These are phyloP conservation scores for Exophiala phaeomuriformis DNA, from an alignment of 2,329 filamentous ascomycete genomes.

Conservation along the genomic window DNA sequence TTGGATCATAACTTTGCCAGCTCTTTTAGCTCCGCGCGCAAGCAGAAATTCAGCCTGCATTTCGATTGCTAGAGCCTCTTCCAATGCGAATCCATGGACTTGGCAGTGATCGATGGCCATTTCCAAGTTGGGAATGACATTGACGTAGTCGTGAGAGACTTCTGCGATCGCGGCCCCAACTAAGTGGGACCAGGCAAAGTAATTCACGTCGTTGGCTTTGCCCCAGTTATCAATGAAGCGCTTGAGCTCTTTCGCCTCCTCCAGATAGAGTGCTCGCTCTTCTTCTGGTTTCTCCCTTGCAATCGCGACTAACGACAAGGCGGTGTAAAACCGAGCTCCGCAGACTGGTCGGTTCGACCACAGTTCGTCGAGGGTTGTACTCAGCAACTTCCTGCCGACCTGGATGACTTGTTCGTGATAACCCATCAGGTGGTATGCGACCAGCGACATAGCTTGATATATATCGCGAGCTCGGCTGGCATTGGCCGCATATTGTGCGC, in stretches of 20 bases:
- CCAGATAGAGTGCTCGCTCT: slow-evolving; percentile 43
- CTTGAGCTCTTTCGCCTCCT: slow-evolving; percentile 45
- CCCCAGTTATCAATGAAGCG: slow-evolving; percentile 48
- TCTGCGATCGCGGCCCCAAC: slow-evolving; percentile 52
- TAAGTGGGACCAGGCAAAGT: slow-evolving; percentile 50
- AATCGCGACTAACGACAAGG: slow-evolving; percentile 38
- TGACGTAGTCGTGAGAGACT: slow-evolving; percentile 38
- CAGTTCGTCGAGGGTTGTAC: slow-evolving; percentile 37
- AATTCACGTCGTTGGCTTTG: slow-evolving; percentile 52
- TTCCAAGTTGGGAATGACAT: slow-evolving; percentile 47
- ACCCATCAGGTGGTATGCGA: slow-evolving; percentile 42
- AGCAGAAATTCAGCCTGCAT: slow-evolving; percentile 55
- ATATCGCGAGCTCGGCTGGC: slow-evolving; percentile 49
- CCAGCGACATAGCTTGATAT: slow-evolving; percentile 46
- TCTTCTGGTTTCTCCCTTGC: slow-evolving; percentile 39
- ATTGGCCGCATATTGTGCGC: slow-evolving; percentile 41
- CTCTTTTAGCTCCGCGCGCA: slow-evolving; percentile 50
- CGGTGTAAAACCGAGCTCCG: slow-evolving; percentile 41
- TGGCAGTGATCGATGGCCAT: slow-evolving; percentile 55
- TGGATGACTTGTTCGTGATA: slow-evolving; percentile 41
- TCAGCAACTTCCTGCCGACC: slow-evolving; percentile 36
- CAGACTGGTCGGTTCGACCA: slow-evolving; percentile 42
- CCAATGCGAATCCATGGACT: slow-evolving; percentile 50
- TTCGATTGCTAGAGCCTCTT: slow-evolving; percentile 54
- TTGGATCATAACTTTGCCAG: slow-evolving; percentile 51